Conservation (phyloP, 2,329 filamentous ascomycete genomes). For the Paraphoma chrysanthemicola region DNA sequence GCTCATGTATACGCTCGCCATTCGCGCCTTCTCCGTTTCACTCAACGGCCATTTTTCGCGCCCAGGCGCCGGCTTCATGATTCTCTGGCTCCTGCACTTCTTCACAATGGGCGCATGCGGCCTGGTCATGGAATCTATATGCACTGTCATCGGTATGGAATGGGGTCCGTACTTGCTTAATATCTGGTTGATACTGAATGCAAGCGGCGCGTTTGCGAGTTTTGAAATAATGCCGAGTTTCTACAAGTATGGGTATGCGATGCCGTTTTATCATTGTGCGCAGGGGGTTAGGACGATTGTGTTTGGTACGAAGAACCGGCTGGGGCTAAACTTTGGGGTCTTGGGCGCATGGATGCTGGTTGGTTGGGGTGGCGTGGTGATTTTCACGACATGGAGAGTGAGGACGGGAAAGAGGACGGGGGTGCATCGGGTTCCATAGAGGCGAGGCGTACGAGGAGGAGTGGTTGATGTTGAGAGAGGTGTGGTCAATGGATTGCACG, state of each 20-base stretch:
- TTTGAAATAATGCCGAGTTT: slow-evolving; percentile 9
- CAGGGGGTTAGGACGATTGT: slow-evolving; percentile 9
- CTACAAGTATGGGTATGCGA: slow-evolving; percentile 10
- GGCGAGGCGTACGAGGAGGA: too few species aligned
- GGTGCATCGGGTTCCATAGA: not conserved
- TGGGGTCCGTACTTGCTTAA: slow-evolving; percentile 8
- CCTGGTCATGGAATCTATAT: slow-evolving; percentile 5
- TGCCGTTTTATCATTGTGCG: slow-evolving; percentile 9
- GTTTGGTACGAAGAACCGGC: slow-evolving; percentile 11
- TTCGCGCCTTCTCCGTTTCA: slow-evolving; percentile 8
- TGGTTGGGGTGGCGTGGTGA: slow-evolving; percentile 2
- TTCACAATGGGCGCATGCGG: slow-evolving; percentile 11
- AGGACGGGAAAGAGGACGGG: not conserved
- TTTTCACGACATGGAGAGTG: not conserved
- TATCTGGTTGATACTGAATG: slow-evolving; percentile 9
- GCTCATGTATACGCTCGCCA: slow-evolving; percentile 11
- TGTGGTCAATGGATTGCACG: too few species aligned
- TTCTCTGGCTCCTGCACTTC: slow-evolving; percentile 12
- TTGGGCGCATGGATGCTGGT: slow-evolving; percentile 7
- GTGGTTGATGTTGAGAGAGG: too few species aligned
- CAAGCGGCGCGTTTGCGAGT: slow-evolving; percentile 1
- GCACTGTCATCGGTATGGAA: slow-evolving; percentile 4
- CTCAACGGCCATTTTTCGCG: slow-evolving; percentile 6
- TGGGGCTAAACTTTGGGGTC: slow-evolving; percentile 13
- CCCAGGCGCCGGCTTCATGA: slow-evolving; percentile 5